Evolutionary conservation across 192 early-diverging fungal genomes (phyloP), one percentile per base, ranked within the genome.

Genomic region (Phycomyces blakesleeanus): DNA sequence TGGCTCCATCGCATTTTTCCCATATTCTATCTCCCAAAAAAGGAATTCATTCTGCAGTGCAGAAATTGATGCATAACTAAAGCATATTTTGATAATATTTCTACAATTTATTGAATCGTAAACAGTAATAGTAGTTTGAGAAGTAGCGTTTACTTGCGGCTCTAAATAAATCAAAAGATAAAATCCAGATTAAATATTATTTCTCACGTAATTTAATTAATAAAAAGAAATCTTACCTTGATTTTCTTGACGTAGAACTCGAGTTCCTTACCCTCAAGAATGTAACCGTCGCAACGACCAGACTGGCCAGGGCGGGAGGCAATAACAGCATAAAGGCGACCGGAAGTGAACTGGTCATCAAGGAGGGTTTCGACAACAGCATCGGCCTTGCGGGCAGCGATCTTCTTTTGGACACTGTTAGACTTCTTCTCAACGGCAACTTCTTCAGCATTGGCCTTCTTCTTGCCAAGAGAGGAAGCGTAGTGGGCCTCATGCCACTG

Each of bases 401-500:
- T 69, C 87, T 97, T 98, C 76, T 90, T 86, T 77, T 83, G 82
- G 64, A 94, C 87, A 77, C 92, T 88, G 80, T 91, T 92, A 64
- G 97, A 98, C 74, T 91, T 90, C 71, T 85, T 81, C 85, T 94
- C 93, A 79, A 51, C 81, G 27, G 83, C 59, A 67, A 74, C 74
- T 74, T 86, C 79, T 76, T 87, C 72, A 37, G 68, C 7, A 7
- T 2, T 89, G 64, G 74, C 82, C 77, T 81, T 81, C 85, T 89
- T 91, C 74, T 89, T 89, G 83, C 96, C 93, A 51, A 98, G 77
- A 61, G 86, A 78, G 73, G 83, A 68, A 69, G 91, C 97, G 78
- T 98, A 98, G 89, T 97, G 94, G 70, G 90, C 80, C 85, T 98
- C 97, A 82, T 93, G 98, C 95, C 95, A 98, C 80, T 98, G 95